Conservation (phyloP, 2,329 filamentous ascomycete species). For the Ceratocystiopsis sp. region DNA sequence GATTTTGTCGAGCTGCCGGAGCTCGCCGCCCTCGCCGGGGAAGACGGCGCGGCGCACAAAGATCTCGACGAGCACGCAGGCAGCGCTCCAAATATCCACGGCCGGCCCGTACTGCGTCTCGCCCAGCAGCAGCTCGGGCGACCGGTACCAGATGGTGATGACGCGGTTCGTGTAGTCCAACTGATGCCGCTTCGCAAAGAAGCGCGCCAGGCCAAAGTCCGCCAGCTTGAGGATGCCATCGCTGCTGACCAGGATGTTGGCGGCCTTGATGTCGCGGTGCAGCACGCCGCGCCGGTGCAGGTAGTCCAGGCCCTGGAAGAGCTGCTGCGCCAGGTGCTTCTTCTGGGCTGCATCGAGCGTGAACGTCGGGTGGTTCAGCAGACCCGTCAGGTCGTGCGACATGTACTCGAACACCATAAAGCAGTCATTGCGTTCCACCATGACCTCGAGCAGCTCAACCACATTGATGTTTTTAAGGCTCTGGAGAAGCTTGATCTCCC, state of each 20-base stretch:
- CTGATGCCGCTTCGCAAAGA: conserved; percentile 83
- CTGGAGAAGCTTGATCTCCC: conserved; percentile 84
- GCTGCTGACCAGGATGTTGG: conserved; percentile 88
- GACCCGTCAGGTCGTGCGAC: conserved; percentile 84
- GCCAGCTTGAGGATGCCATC: conserved; percentile 80
- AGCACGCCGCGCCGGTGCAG: conserved; percentile 85
- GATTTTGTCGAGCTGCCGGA: conserved; percentile 93
- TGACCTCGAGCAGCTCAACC: conserved; percentile 72
- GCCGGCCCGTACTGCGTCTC: conserved; percentile 82
- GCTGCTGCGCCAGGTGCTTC: conserved; percentile 81
- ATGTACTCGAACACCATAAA: conserved; percentile 99
- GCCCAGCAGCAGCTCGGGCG: conserved; percentile 75
- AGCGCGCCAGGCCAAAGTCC: conserved; percentile 89
- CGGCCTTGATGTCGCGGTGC: conserved; percentile 95
- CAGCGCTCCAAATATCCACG: conserved; percentile 93
- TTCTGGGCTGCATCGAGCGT: conserved; percentile 70
- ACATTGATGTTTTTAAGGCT: conserved; percentile 70
- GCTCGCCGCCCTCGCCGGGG: conserved; percentile 86
- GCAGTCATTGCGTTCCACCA: conserved; percentile 97
- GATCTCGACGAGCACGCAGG: conserved; percentile 91
- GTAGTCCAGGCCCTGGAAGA: conserved; percentile 89
- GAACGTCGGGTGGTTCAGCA: conserved; percentile 89
- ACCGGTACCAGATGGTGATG: conserved; percentile 96
- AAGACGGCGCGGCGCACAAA: conserved; percentile 91
- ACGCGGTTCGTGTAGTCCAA: conserved; percentile 97